Evolutionary conservation across 2,329 filamentous ascomycete genomes (phyloP), one percentile per base, ranked within the genome.

Genomic region (Cladosporium sp.): DNA sequence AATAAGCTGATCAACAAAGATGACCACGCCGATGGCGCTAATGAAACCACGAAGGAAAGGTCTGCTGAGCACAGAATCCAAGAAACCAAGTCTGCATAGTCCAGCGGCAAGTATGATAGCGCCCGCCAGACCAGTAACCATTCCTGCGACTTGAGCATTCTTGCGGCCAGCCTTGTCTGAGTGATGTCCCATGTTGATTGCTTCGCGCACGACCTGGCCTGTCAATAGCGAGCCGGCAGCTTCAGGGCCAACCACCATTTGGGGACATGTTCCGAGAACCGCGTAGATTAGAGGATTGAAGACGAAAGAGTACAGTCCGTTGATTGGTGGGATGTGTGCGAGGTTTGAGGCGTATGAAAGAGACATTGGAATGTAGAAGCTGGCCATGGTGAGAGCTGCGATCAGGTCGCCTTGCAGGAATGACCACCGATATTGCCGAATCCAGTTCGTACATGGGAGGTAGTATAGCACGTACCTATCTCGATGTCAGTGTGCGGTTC

Each of bases 341-440:
- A 99, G 85, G 69, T 97, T 97, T 39, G 90, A 86, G 56, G 94
- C 91, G 62, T 95, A 88, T 0, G 94, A 97, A 13, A 99, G 82
- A 0, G 91, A 89, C 92, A 99, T 97, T 52, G 94, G 94, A 36
- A 99, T 88, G 73, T 99, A 99, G 77, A 99, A 94, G 24, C 92
- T 96, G n/a, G 93, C 90, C 77, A 99, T 88, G n/a, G 94, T 97
- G 61, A 97, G 73, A 49, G 93, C 92, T 8, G 93, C 88, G 13
- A 96, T 79, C 17, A 97, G 76, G 73, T 99, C 94, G 48, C 94
- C 94, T 65, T 87, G 84, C 48, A 97, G 74, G 73, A 90, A 96
- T 3, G 84, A 83, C 81, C 85, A 86, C 65, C 83, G 85, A 74
- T 99, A 99, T 74, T 96, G 90, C 53, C 80, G 81, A 61, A 96